Evolutionary conservation across 2,329 filamentous ascomycete species (phyloP), one percentile per base, ranked within the genome.

Genomic region (Diaporthe velutina): DNA sequence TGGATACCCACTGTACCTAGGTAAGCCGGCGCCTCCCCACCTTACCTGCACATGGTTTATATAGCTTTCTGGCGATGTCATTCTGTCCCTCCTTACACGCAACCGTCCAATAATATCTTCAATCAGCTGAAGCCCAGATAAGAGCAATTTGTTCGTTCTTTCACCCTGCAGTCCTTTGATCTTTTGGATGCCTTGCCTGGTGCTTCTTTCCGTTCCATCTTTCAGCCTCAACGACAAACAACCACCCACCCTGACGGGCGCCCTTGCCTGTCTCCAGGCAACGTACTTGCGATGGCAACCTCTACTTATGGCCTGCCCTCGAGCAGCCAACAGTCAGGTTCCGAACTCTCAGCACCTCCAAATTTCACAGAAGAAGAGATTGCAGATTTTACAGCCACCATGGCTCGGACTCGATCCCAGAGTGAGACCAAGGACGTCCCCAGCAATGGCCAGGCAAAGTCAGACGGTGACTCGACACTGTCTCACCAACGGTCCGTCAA

Each of bases 291-390:
- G 38, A 75, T 75, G 74, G 58, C 52, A 17, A 13, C 50, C 25
- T 13, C 45, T 22, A 28, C 60, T 17, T 40, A 33, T 30, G 52
- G 54, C 22, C 66, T 74, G 66, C 58, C 74, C 19, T n/a, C 48
- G 17, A 38, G 74, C 66, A 74, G 71, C 30, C 71, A 74, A 25
- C 40, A 54, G 15, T 75, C 74, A 33, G 64, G 33, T 35, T 75
- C 71, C 4, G 66, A 61, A 3, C 66, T 74, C 25, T 75, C 72
- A 38, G 74, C 74, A 22, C 71, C 71, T 35, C 71, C 74, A 67
- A 57, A 70, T 2, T 74, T 70, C 25, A 48, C 58, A 15, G 57
- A 74, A 8, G 33, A 74, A 38, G 50, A 58, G 9, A 38, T 54
- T 17, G 48, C 40, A 67, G 28, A 60, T n/a, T 74, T 71, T 8